Base-by-base conservation (phyloP, 176 grass and related monocot genomes). In the barley (Hordeum vulgare) region DNA sequence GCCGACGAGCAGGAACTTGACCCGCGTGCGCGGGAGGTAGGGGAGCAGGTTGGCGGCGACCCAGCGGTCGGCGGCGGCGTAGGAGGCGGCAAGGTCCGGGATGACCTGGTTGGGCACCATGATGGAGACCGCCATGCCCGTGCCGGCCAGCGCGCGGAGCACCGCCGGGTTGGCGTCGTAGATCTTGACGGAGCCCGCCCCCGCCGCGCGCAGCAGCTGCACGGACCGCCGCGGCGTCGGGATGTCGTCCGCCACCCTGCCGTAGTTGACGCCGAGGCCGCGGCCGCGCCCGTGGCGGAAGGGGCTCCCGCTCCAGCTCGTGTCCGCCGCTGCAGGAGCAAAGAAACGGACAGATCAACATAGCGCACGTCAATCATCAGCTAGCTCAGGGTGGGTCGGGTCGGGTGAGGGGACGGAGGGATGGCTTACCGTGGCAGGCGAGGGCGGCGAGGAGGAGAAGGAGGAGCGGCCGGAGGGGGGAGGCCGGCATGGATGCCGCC, bases 41-140 rank as follows among this genome's bases (percentile, higher is more conserved):
- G 93, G 96, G 24, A 81, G 53, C 27, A 98, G 61, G 71, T 98
- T 93, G 6, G 56, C 26, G 31, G 80, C 63, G 42, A 98, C 85
- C 96, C 93, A 98, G 3, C 36, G 51, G 74, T 98, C 91, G 24
- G 96, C 96, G 40, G 84, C 85, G 21, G 86, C 85, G 1, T 73
- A 76, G 56, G 90, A 91, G 27, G 57, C 60, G 45, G 93, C 96
- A 13, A 98, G 6, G 72, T 40, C 54, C 25, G 83, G 74, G 78
- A 98, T 95, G 89, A 86, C 18, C 37, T 98, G 59, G 81, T 98
- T 95, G 66, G 89, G 96, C 62, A 98, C 96, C 96, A 98, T 98
- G 85, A 98, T 95, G 67, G 96, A 93, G 62, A 95, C 93, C 1
- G 53, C 45, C 47, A 93, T 79, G 44, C 27, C 40, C 11, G 96